These are phyloP conservation scores for Cyclotella cryptica DNA, from an alignment of 108 stramenopile genomes.

Conservation along the genomic window DNA sequence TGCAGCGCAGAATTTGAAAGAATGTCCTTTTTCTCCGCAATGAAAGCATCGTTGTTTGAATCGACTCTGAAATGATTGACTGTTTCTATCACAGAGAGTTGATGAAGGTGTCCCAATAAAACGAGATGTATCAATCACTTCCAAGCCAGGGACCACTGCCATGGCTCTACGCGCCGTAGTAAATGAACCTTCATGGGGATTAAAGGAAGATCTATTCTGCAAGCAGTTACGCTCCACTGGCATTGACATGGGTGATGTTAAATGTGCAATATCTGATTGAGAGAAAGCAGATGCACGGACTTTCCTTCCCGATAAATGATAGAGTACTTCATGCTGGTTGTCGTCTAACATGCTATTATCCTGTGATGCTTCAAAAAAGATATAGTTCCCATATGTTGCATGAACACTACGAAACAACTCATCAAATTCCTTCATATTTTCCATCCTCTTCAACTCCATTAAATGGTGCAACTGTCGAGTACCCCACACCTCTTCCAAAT, in stretches of 20 bases:
- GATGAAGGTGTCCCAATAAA: neutral
- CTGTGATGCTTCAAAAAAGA: slow-evolving; percentile 22
- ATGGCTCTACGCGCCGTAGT: slow-evolving; percentile 39
- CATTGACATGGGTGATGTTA: neutral
- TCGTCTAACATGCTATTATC: slow-evolving; percentile 1
- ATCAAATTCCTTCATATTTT: slow-evolving; percentile 6
- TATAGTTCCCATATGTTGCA: slow-evolving; percentile 40
- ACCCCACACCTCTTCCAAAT: slow-evolving; percentile 52
- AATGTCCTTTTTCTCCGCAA: slow-evolving; percentile 53
- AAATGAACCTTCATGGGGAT: slow-evolving; percentile 36
- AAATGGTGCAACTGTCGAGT: slow-evolving; percentile 35
- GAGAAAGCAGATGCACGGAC: slow-evolving; percentile 22
- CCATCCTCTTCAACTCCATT: neutral
- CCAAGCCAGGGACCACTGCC: slow-evolving; percentile 46
- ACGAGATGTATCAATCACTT: neutral
- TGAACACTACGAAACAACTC: slow-evolving; percentile 27
- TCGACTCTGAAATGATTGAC: neutral
- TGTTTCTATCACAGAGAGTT: neutral
- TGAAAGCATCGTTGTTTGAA: slow-evolving; percentile 57
- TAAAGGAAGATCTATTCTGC: neutral
- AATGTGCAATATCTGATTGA: neutral
- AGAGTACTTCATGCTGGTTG: slow-evolving; percentile 43
- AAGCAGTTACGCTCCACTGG: neutral
- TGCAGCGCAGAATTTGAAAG: slow-evolving; percentile 44
- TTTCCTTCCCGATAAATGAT: slow-evolving; percentile 56